These are phyloP conservation scores for Podospora appendiculata DNA, from an alignment of 495 filamentous ascomycete species.

Conservation along the genomic window DNA sequence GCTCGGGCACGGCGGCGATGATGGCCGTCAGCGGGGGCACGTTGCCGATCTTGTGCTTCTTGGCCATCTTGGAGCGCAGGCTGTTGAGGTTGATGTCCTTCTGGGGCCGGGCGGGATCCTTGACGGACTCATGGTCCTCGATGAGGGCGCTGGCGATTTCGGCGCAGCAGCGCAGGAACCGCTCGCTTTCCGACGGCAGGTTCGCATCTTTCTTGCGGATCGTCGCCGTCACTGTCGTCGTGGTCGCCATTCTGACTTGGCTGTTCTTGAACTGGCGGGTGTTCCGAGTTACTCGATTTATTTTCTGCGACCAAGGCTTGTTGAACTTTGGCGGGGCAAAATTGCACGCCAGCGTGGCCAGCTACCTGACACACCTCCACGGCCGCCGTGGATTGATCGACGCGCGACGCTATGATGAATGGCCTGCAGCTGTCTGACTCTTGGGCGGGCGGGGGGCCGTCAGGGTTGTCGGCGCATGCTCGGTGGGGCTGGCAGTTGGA, in stretches of 20 bases:
- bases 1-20: slow-evolving; percentile 92
- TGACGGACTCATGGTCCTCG: slow-evolving; percentile 77
- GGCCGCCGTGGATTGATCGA: background rate
- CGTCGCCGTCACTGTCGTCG: slow-evolving; percentile 31
- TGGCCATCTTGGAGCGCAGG: slow-evolving; percentile 77
- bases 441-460: too few species aligned
- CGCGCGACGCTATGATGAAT: too few species aligned
- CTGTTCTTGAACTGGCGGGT: too few species aligned
- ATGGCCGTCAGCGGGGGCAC: slow-evolving; percentile 93
- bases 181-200: slow-evolving; percentile 83
- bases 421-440: too few species aligned
- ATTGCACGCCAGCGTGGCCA: too few species aligned
- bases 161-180: slow-evolving; percentile 86
- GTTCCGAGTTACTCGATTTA: background rate
- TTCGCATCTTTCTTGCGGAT: slow-evolving; percentile 56
- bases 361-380: background rate
- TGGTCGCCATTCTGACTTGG: slow-evolving; percentile 3
- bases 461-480: too few species aligned
- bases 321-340: background rate
- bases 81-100: slow-evolving; percentile 91
- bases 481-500: too few species aligned
- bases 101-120: slow-evolving; percentile 59
- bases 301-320: too few species aligned
- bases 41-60: slow-evolving; percentile 78
- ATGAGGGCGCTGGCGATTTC: slow-evolving; percentile 91